Percentiles rank a stretch among this genome's conserved stretches.
Conservation (phyloP, 2,329 filamentous ascomycete genomes). For the Fusarium bactridioides region DNA sequence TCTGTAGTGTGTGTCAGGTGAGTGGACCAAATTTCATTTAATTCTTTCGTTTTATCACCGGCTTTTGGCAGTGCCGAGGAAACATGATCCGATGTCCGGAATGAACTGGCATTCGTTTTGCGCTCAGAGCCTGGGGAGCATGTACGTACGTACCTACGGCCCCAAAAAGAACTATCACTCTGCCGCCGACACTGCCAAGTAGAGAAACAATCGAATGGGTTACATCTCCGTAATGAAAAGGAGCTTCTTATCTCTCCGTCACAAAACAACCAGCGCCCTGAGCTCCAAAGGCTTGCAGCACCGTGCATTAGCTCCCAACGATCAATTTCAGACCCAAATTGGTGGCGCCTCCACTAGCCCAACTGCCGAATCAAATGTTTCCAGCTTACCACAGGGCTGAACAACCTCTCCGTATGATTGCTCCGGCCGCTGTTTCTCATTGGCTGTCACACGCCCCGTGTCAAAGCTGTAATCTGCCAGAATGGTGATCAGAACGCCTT, state of each 20-base stretch:
- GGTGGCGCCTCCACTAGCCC: slow-evolving; percentile 35
- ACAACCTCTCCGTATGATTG: not conserved
- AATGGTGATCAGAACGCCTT: slow-evolving; percentile 6
- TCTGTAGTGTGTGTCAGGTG: slow-evolving; percentile 20
- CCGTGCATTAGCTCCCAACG: slow-evolving; percentile 1
- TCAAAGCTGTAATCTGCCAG: slow-evolving; percentile 4
- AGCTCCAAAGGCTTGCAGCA: not conserved
- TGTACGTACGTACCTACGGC: not conserved
- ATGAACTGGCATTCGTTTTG: not conserved
- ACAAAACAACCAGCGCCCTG: not conserved
- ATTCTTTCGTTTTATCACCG: not conserved
- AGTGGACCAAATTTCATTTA: not conserved
- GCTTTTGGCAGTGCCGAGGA: not conserved
- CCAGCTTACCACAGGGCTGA: slow-evolving; percentile 36
- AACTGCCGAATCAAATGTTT: slow-evolving; percentile 32
- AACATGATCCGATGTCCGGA: not conserved
- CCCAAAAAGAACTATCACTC: not conserved
- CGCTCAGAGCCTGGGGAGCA: too few relatives aligned
- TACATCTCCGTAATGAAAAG: not conserved
- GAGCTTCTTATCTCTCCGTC: not conserved
- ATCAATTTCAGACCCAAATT: slow-evolving; percentile 33
- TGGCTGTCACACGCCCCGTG: not conserved
- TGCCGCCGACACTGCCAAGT: accelerated
- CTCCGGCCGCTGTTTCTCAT: not conserved
- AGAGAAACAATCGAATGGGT: not conserved